Base-by-base conservation (phyloP, 2,329 filamentous ascomycete species). In the Beauveria sp. region DNA sequence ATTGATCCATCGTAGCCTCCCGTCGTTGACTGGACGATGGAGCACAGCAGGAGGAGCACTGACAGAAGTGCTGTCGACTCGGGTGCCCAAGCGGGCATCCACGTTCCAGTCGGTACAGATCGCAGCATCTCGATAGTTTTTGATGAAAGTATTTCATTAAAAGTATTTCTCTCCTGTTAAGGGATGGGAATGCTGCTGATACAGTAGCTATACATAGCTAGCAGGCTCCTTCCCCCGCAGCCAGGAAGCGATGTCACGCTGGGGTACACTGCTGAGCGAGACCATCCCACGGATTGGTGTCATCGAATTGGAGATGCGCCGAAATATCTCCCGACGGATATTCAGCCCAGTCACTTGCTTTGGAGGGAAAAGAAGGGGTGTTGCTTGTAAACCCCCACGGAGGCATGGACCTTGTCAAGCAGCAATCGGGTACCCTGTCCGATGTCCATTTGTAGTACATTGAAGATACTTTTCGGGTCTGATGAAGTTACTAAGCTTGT, bases 1-100 rank as follows among this genome's bases (percentile, higher is more conserved):
- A 84, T 80, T 2, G 78, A 81, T 2, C 76, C 76, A 61, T 81
- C 78, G 57, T 79, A 78, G 26, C 76, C 73, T 34, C 63, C 57
- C 0, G 62, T 65, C 1, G 59, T 64, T 7, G 77, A 79, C 61
- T 79, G 76, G 6, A 77, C 76, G 50, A 76, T 72, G 22, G 77
- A 77, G 65, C 76, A 79, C 20, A 79, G 52, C 26, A 79, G 65
- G 6, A 80, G 70, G 28, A 79, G 66, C 16, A 75, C 65, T 0
- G 76, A 74, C 8, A 80, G 65, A 1, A 65, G 70, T 14, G 67
- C 14, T 1, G 75, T 77, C 3, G 74, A 77, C 65, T 78, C 70
- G 22, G 77, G 77, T 5, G 79, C 75, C 75, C 74, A 77, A 2
- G 77, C 76, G 47, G 77, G 76, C 62, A 79, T 66, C 77, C 77